These are phyloP conservation scores for Pythium aristosporum DNA, from an alignment of 352 stramenopile species.

Conservation along the genomic window DNA sequence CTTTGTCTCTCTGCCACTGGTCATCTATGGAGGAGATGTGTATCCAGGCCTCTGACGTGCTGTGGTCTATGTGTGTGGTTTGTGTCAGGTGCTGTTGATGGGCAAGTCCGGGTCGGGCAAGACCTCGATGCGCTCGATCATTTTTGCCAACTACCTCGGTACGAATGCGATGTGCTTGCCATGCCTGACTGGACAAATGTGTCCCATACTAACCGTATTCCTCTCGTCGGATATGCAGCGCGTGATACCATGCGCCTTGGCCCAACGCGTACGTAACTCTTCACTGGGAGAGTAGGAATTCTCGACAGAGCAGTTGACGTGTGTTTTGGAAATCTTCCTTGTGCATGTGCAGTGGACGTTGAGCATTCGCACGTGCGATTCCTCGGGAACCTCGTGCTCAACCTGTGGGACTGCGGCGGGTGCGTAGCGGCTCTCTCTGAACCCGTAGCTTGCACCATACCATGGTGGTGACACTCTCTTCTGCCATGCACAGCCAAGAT, in stretches of 20 bases:
- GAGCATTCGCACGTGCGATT: constrained; percentile 95
- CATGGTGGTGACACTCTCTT: neutral
- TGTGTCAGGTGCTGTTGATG: constrained; percentile 92
- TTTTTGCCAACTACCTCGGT: constrained; percentile 99
- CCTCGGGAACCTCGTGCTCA: constrained; percentile 97
- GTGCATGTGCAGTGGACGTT: constrained; percentile 73
- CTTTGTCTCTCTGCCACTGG: neutral
- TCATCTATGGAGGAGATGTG: neutral
- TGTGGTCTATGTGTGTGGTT: neutral
- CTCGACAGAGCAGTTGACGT: too few species aligned
- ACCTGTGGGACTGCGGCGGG: constrained; percentile 99
- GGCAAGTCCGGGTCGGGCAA: constrained; percentile 96
- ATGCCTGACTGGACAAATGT: neutral
- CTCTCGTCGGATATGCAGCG: constrained; percentile 38
- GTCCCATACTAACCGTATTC: neutral
- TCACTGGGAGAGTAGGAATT: neutral
- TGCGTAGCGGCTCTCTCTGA: constrained; percentile 22
- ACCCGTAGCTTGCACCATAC: neutral
- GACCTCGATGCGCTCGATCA: constrained; percentile 99
- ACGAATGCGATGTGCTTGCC: neutral
- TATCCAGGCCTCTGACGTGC: neutral
- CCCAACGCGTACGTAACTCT: constrained; percentile 79
- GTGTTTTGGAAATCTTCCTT: too few species aligned
- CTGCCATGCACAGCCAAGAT: constrained; percentile 86
- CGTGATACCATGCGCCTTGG: constrained; percentile 97